These are phyloP conservation scores for Lodderomyces oxycetoniae DNA, from an alignment of 1,139 yeast species.

Conservation along the genomic window DNA sequence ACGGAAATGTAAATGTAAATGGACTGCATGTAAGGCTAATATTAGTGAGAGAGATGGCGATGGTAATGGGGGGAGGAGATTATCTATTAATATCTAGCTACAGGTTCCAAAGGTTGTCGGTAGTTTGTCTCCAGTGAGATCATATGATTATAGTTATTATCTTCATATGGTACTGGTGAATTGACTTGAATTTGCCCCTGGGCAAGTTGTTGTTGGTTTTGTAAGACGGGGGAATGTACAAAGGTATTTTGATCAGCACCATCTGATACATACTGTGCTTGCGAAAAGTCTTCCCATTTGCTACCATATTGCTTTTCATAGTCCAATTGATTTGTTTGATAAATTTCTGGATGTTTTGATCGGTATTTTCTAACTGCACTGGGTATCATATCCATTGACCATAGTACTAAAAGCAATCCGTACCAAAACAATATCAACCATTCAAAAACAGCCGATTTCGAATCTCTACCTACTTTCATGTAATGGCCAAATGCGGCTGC, in stretches of 20 bases:
- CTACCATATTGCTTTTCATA: constrained; percentile 3
- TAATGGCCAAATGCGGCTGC: constrained; percentile 65
- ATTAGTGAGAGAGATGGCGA: too few relatives aligned
- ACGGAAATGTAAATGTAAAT: too few relatives aligned
- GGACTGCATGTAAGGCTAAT: too few relatives aligned
- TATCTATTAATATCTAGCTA: neutral
- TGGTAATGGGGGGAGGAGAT: too few relatives aligned
- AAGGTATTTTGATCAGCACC: constrained; percentile 6
- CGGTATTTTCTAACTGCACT: constrained; percentile 41
- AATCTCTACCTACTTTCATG: constrained; percentile 32
- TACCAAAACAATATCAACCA: constrained; percentile 85
- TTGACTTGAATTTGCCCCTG: neutral
- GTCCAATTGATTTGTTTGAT: constrained; percentile 6
- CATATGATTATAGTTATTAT: neutral
- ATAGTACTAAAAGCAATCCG: constrained; percentile 60
- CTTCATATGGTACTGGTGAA: neutral
- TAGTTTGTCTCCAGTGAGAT: neutral
- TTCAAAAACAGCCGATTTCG: constrained; percentile 61
- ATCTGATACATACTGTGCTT: neutral
- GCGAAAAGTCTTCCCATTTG: constrained; percentile 9
- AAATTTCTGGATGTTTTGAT: constrained; percentile 21
- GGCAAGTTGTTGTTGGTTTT: constrained; percentile 2
- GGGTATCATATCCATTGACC: constrained; percentile 69
- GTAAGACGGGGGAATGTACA: constrained; percentile 5
- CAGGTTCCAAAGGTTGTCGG: constrained; percentile 1